A percentile compares a stretch with the other conserved stretches of the same genome.
phyloP scores from a whole-genome alignment of 495 filamentous ascomycete genomes.

The Neurospora tetrasperma region DNA sequence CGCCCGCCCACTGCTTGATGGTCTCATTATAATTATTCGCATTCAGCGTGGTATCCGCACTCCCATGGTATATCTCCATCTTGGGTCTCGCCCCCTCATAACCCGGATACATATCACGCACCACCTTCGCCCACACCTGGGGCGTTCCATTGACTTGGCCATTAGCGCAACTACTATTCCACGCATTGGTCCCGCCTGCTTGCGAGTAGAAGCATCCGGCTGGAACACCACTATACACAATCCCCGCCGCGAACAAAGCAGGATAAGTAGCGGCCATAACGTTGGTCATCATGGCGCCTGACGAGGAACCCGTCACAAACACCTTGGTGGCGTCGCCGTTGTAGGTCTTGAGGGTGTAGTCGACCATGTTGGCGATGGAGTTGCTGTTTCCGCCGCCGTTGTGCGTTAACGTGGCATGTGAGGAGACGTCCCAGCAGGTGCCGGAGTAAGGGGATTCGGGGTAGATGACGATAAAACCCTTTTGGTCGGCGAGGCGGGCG shows the following conservation, averaged over 20 bases:
- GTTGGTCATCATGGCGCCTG: slow-evolving; percentile 44
- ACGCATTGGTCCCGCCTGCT: slow-evolving; percentile 21
- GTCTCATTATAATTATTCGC: slow-evolving; percentile 39
- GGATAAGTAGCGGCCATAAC: slow-evolving; percentile 30
- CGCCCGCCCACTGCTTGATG: slow-evolving; percentile 41
- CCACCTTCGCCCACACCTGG: slow-evolving; percentile 33
- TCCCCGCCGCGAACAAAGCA: slow-evolving; percentile 31
- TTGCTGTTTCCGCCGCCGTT: slow-evolving; percentile 47
- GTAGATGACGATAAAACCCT: slow-evolving; percentile 43
- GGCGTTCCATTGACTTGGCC: slow-evolving; percentile 27
- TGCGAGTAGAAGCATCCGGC: slow-evolving; percentile 30
- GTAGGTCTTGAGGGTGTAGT: slow-evolving; percentile 40
- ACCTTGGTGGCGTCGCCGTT: slow-evolving; percentile 37
- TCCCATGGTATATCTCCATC: slow-evolving; percentile 45
- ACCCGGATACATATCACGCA: slow-evolving; percentile 31
- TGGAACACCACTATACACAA: slow-evolving; percentile 28
- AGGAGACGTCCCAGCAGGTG: slow-evolving; percentile 42
- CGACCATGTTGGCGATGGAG: slow-evolving; percentile 51
- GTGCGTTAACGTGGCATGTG: slow-evolving; percentile 36
- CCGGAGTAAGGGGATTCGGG: slow-evolving; percentile 31
- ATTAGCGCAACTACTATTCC: slow-evolving; percentile 25
- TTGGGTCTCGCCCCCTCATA: slow-evolving; percentile 35
- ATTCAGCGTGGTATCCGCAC: slow-evolving; percentile 29
- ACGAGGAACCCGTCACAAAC: slow-evolving; percentile 42
- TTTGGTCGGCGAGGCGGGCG: slow-evolving; percentile 27